Evolutionary conservation across 352 stramenopile species (phyloP), one percentile per base, ranked within the genome.

Genomic region (Phytophthora gonapodyides): DNA sequence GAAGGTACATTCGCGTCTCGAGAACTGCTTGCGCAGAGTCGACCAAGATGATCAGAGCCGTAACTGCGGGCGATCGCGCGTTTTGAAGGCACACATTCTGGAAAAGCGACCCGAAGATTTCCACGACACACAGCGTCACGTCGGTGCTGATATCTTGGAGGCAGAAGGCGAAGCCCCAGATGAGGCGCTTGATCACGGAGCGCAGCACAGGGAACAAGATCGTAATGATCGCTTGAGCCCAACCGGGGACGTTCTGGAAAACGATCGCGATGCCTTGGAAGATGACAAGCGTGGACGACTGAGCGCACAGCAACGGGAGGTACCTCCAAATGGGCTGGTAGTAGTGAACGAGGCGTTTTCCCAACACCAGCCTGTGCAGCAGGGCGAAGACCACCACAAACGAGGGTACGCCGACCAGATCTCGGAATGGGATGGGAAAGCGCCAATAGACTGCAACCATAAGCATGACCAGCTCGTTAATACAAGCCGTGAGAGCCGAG

Each of bases 51-150:
- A 66, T 57, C 10, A 67, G 27, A 11, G 10, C 56, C 8, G 45
- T 16, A n/a, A 67, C 42, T n/a, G 8, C 37, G 7, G 49, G 57
- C 3, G 56, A 61, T 5, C 63, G 56, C 34, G 62, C 49, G 9
- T 52, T 67, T 33, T 74, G 60, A n/a, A 73, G 21, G 31, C 53
- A 73, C 16, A 65, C 55, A 27, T 69, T 75, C n/a, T 69, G 52
- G 30, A 69, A 75, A 12, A 75, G 47, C 8, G 63, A 65, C 3
- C 67, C 63, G 7, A 66, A 68, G 40, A 75, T 64, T 30, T 75
- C 63, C 31, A 58, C 50, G 9, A 69, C 46, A 19, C 63, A 75
- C 10, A 75, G n/a, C 3, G 53, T 67, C 21, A 69, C 58, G 11
- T 69, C 67, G 0, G 53, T 75, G n/a, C 52, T 64, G 36, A 75